Evolutionary conservation across 1,284 basidiomycete genomes (phyloP).

Genomic region (Spongispora temasekensis): DNA sequence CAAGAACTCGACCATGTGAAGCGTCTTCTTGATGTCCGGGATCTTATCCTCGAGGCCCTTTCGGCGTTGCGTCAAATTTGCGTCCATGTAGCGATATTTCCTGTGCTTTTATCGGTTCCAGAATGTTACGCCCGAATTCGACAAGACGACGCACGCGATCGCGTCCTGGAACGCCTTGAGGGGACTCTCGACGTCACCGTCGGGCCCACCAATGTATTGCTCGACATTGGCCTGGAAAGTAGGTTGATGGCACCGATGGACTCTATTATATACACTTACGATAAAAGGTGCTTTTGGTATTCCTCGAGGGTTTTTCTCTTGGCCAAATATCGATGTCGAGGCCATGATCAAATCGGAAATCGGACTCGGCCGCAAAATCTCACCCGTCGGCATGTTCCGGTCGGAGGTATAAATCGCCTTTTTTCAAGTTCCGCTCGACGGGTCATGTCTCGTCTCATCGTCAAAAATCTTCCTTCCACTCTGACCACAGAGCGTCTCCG

Average conservation of each 20-base stretch:
- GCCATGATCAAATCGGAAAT: slow-evolving; percentile 37
- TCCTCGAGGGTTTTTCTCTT: slow-evolving; percentile 83
- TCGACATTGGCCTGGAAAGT: slow-evolving; percentile 76
- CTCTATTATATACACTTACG: slow-evolving; percentile 50
- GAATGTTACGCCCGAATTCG: slow-evolving; percentile 18
- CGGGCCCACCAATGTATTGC: slow-evolving; percentile 80
- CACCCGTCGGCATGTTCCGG: slow-evolving; percentile 24
- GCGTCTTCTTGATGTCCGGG: slow-evolving; percentile 93
- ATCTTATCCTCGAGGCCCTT: slow-evolving; percentile 90
- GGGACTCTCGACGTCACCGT: slow-evolving; percentile 78
- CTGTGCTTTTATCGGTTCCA: slow-evolving; percentile 49
- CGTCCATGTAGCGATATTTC: slow-evolving; percentile 99
- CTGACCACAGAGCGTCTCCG: slow-evolving; percentile 68
- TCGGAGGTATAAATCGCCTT: slow-evolving; percentile 18
- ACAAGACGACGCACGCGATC: slow-evolving; percentile 67
- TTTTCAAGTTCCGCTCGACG: slow-evolving; percentile 4
- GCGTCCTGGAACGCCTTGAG: slow-evolving; percentile 91
- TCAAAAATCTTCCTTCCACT: slow-evolving; percentile 85
- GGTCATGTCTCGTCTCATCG: slow-evolving; percentile 87
- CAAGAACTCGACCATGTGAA: slow-evolving; percentile 87
- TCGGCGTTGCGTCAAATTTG: slow-evolving; percentile 79
- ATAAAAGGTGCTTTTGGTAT: slow-evolving; percentile 96
- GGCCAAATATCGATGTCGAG: slow-evolving; percentile 43
- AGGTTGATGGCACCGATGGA: slow-evolving; percentile 6
- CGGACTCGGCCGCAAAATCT: neutral